Conservation (phyloP, 352 stramenopile species). For the Globisporangium recalcitrans region DNA sequence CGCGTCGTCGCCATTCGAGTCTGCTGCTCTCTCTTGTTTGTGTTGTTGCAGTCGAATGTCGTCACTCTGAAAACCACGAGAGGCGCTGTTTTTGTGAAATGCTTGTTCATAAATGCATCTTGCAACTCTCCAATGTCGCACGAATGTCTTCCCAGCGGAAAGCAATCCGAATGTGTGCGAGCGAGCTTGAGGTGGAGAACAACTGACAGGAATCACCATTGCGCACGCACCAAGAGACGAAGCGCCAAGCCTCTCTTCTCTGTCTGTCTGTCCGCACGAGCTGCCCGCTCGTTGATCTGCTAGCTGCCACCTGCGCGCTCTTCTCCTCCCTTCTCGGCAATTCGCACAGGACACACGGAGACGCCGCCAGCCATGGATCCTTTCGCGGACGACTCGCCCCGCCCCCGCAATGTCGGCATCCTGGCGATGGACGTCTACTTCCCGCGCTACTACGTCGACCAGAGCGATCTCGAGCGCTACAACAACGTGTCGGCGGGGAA, state of each 20-base stretch:
- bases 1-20: not conserved
- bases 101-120: no score
- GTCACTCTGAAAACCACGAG: no score
- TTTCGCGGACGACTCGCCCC: conserved; percentile 13
- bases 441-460: conserved; percentile 89
- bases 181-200: not conserved
- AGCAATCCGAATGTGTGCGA: no score
- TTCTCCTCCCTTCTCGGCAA: no score
- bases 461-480: conserved; percentile 93
- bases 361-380: conserved; percentile 11
- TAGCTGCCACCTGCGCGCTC: not conserved
- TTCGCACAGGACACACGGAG: not conserved
- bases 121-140: no score
- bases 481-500: conserved; percentile 76
- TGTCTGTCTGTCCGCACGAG: not conserved
- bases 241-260: not conserved
- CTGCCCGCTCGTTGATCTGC: not conserved
- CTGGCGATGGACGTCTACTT: conserved; percentile 97
- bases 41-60: no score
- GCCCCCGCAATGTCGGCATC: conserved; percentile 90
- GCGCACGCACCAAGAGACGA: not conserved
- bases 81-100: no score
- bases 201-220: not conserved
- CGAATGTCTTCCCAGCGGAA: no score
- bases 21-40: no score